Percentiles rank a stretch among this genome's conserved stretches.
Conservation (phyloP, 2,329 filamentous ascomycete species). For the Cercospora beticola region DNA sequence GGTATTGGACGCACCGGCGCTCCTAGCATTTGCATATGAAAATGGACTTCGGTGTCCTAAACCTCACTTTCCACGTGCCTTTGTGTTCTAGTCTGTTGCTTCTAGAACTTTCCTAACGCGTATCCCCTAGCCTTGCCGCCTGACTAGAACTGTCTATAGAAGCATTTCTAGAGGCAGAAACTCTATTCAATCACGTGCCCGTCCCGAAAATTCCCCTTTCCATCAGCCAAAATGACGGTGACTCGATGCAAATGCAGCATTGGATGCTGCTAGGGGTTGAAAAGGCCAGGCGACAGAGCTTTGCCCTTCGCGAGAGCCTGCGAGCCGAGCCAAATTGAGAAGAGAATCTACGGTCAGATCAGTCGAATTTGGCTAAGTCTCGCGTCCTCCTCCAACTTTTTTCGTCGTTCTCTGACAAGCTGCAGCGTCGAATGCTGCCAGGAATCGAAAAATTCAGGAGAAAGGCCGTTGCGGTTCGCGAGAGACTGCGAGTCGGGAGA, state of each 20-base stretch:
- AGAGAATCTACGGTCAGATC: neutral
- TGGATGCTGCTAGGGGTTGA: neutral
- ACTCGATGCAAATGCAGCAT: neutral
- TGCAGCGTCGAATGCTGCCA: neutral
- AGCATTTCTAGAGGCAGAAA: neutral
- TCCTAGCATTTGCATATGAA: neutral
- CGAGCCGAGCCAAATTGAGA: neutral
- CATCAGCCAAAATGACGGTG: neutral
- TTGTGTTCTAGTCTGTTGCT: neutral
- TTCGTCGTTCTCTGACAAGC: neutral
- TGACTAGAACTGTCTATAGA: neutral
- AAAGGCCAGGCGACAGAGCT: neutral
- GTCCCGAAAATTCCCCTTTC: neutral
- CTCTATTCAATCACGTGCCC: neutral
- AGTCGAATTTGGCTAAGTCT: neutral
- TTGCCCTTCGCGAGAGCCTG: neutral
- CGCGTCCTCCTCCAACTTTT: neutral
- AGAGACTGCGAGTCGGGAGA: neutral
- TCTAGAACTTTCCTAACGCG: neutral
- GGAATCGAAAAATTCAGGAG: neutral
- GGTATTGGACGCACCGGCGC: neutral
- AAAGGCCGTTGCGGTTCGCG: neutral
- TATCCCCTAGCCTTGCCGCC: neutral
- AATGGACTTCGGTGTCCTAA: neutral
- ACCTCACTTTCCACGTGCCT: neutral